Evolutionary conservation across 2,329 filamentous ascomycete species (phyloP).

Genomic region (Sphaerulina vaccinii): DNA sequence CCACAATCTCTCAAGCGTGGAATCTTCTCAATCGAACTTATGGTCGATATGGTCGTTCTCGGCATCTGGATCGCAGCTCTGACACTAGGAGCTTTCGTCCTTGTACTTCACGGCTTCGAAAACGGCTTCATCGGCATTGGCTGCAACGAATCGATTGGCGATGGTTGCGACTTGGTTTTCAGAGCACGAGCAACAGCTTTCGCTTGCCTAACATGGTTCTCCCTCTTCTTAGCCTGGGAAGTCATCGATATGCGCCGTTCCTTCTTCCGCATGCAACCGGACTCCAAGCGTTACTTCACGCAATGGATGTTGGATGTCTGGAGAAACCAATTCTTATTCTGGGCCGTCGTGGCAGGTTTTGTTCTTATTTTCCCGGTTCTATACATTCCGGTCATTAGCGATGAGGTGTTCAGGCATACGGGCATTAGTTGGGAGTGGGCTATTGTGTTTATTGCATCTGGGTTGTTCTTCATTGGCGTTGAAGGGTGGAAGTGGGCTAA

Average conservation of each 20-base stretch:
- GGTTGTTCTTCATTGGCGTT: conserved; percentile 59
- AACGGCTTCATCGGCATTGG: conserved; percentile 49
- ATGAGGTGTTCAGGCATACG: conserved; percentile 63
- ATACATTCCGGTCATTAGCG: conserved; percentile 69
- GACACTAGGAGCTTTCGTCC: conserved; percentile 58
- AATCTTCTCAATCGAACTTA: conserved; percentile 75
- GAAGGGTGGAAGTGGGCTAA: conserved; percentile 69
- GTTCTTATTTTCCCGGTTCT: conserved; percentile 48
- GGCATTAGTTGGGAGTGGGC: conserved; percentile 70
- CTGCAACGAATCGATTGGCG: conserved; percentile 60
- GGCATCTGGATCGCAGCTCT: conserved; percentile 74
- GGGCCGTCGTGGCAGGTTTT: conserved; percentile 45
- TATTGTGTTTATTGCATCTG: conserved; percentile 53
- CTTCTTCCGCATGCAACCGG: conserved; percentile 72
- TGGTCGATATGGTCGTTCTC: conserved; percentile 77
- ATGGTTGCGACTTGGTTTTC: conserved; percentile 63
- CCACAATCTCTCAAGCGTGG: conserved; percentile 68
- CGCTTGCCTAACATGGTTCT: conserved; percentile 72
- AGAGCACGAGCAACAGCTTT: conserved; percentile 72
- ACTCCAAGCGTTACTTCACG: conserved; percentile 59
- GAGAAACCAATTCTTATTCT: conserved; percentile 66
- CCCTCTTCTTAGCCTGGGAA: conserved; percentile 76
- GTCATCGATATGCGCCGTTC: conserved; percentile 70
- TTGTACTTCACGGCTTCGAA: conserved; percentile 65
- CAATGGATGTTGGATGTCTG: conserved; percentile 68